Base-by-base conservation (phyloP, 768 basidiomycete species). In the Pulveroboletus sp. region DNA sequence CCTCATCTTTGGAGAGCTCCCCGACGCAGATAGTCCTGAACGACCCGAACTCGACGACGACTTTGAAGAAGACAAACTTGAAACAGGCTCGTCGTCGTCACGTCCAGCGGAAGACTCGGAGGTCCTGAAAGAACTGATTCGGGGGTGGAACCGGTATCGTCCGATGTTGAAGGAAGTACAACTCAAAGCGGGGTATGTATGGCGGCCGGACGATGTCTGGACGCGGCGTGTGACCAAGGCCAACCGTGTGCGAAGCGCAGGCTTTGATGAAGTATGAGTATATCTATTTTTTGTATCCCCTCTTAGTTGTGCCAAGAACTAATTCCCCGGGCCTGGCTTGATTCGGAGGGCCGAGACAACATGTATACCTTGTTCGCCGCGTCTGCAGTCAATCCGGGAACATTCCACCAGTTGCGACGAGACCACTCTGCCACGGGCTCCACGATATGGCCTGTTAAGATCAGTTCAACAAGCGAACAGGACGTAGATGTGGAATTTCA, bases 361-460 rank as follows among this genome's bases (percentile, higher is more conserved):
- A n/a, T n/a, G n/a, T n/a, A n/a, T n/a, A n/a, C n/a, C n/a, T n/a
- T n/a, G n/a, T n/a, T n/a, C n/a, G n/a, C n/a, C n/a, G n/a, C n/a
- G n/a, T n/a, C n/a, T n/a, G n/a, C n/a, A n/a, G n/a, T n/a, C n/a
- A n/a, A n/a, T 87, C 85, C 13, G 76, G 76, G 36, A 81, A 81
- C 13, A 78, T 78, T 12, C 85, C 81, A 14, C 85, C 85, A 1
- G 82, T 79, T 5, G 86, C 85, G 24, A 87, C 71, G 5, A 88
- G 70, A 47, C 78, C 79, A 5, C 73, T 71, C 55, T 85, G 81
- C 85, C 85, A 87, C 0, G 85, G 85, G 56, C 82, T 83, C 85
- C 85, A 87, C 0, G 84, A 79, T 40, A 87, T 68, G 2, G 86
- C 85, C 85, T 87, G 40, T 42, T 36, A 43, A 31, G 6, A 40